These are phyloP conservation scores for Chaetomium cochliodes DNA, from an alignment of 495 filamentous ascomycete species.

Conservation along the genomic window DNA sequence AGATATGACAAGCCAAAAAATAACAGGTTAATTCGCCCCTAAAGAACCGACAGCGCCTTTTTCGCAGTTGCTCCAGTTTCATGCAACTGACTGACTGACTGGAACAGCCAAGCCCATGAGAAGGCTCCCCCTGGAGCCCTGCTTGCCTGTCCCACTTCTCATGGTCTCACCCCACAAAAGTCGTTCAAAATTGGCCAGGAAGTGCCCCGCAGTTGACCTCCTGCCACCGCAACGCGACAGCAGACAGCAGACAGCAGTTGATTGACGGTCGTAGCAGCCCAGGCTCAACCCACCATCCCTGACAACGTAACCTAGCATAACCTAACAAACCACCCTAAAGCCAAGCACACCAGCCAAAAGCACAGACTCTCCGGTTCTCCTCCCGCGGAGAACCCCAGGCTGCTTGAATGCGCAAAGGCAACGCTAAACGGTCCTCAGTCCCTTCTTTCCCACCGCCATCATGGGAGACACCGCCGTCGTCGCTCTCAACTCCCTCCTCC, in stretches of 20 bases:
- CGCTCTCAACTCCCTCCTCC: slow-evolving; percentile 52
- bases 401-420: slow-evolving; percentile 22
- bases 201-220: slow-evolving; percentile 26
- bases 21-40: background rate
- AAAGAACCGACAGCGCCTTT: background rate
- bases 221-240: slow-evolving; percentile 3
- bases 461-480: slow-evolving; percentile 48
- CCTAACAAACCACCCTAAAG: background rate
- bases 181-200: slow-evolving; percentile 19
- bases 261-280: background rate
- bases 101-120: background rate
- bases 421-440: slow-evolving; percentile 14
- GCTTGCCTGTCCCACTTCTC: slow-evolving; percentile 45
- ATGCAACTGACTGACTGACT: no score
- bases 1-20: no score
- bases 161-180: slow-evolving; percentile 33
- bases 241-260: slow-evolving; percentile 9
- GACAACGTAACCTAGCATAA: background rate
- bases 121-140: background rate
- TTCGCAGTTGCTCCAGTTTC: no score
- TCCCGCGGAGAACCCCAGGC: slow-evolving; percentile 19
- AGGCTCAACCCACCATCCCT: slow-evolving; percentile 7
- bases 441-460: slow-evolving; percentile 23
- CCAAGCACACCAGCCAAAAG: background rate
- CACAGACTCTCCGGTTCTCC: slow-evolving; percentile 19